Evolutionary conservation across 2,329 filamentous ascomycete genomes (phyloP).

Genomic region (Aspergillus sp.): DNA sequence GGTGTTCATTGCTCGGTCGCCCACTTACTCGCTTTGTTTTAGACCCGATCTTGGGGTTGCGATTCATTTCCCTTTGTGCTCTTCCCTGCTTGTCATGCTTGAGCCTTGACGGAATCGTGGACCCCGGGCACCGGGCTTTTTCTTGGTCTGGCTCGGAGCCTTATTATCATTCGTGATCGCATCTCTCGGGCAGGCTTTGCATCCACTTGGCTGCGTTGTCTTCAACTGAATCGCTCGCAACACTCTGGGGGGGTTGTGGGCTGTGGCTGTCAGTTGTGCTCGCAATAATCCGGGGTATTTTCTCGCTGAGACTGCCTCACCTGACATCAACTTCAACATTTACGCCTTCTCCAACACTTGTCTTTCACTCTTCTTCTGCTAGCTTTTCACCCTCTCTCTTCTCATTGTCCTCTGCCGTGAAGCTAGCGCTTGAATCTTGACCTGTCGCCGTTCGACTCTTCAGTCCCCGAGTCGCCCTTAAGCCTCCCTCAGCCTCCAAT

Average conservation of each 20-base stretch:
- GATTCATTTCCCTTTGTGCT: constrained; percentile 10
- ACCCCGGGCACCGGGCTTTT: not conserved
- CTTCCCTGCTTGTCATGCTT: not conserved
- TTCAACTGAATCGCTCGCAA: not conserved
- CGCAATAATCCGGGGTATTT: constrained; percentile 6
- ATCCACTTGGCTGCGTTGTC: too few species aligned
- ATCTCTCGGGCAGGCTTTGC: not conserved
- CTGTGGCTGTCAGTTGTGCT: not conserved
- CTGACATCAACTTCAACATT: not conserved
- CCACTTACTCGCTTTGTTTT: constrained; percentile 8
- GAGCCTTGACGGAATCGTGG: not conserved
- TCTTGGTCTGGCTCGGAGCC: not conserved
- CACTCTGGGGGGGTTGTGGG: not conserved
- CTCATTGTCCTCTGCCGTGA: not conserved
- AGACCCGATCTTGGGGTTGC: constrained; percentile 8
- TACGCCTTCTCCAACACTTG: not conserved
- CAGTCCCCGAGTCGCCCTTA: constrained; percentile 12
- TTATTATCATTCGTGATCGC: constrained; percentile 1
- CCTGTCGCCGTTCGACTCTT: constrained; percentile 1
- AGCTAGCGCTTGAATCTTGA: not conserved
- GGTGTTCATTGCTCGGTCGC: constrained; percentile 3
- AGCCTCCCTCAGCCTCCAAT: not conserved
- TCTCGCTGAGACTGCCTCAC: not conserved
- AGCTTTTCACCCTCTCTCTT: not conserved
- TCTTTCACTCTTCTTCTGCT: not conserved